Base-by-base conservation (phyloP, 2,329 filamentous ascomycete species). In the Fusarium virguliforme region DNA sequence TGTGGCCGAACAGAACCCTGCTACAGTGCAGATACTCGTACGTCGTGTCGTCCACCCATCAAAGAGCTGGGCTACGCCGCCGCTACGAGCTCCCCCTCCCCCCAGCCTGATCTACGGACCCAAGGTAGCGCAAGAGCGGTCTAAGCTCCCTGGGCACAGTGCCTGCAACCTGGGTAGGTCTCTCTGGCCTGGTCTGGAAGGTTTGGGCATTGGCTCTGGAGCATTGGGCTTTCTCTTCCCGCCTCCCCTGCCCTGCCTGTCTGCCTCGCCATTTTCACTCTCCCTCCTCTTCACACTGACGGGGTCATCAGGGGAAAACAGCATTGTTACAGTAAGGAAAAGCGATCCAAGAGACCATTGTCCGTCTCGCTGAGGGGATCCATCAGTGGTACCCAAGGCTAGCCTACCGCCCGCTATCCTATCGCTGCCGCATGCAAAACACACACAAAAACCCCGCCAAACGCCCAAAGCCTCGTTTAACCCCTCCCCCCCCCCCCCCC, bases 401-500 rank as follows among this genome's bases (percentile, higher is more conserved):
- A 74, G 57, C 72, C 71, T 67, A 69, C 65, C 67, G 67, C 72
- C 43, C 43, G 43, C 43, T 48, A 48, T 48, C 43, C 68, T 18
- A 70, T 55, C 58, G 40, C 58, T 56, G 48, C 64, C 68, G 62
- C 53, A 68, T 72, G 72, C 69, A 72, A 74, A 73, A 72, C 74
- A 71, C 65, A 71, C 74, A 71, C 65, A 75, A 67, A 78, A 76
- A 72, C 74, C 77, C 75, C 76, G 75, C 74, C 74, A 74, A 69
- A 64, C 24, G 48, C 60, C 72, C 70, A 75, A 70, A 67, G 59
- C 43, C 59, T 64, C 61, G 61, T 61, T 64, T 62, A 67, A 70
- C 46, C 64, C 62, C 66, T 68, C 65, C 64, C 60, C 55, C 65
- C 59, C 64, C 62, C 66, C 70, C 65, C 64, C 60, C 55, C 65